These are phyloP conservation scores for Fremontodendron californicum DNA, from an alignment of 345 rosid genomes.

Conservation along the genomic window DNA sequence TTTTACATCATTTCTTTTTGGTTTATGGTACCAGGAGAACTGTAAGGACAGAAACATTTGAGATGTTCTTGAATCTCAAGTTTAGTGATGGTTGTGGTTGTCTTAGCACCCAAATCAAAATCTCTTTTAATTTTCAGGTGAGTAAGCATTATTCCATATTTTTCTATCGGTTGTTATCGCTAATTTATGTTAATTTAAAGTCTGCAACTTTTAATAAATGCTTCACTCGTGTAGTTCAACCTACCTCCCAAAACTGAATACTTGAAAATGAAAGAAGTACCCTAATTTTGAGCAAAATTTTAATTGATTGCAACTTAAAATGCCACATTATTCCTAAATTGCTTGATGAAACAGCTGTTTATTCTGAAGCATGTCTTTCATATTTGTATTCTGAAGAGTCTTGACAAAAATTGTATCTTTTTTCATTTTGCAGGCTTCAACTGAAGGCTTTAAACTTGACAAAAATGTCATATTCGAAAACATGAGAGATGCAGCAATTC, in stretches of 20 bases:
- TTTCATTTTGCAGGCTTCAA: conserved; percentile 45
- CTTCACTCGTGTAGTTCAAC: no score
- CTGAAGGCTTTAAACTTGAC: conserved; percentile 35
- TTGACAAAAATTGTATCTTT: background rate
- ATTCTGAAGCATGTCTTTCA: background rate
- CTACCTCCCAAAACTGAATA: background rate
- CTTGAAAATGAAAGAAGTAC: background rate
- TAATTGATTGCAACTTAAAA: background rate
- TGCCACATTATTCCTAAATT: background rate
- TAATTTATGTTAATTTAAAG: background rate
- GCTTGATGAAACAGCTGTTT: background rate
- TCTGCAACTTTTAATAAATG: no score
- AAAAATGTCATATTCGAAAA: conserved; percentile 39
- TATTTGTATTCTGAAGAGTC: background rate
- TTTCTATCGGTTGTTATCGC: background rate
- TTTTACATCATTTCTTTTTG: conserved; percentile 7
- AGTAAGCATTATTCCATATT: conserved; percentile 9
- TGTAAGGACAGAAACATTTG: conserved; percentile 51
- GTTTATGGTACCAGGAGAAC: conserved; percentile 65
- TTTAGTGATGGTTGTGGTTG: conserved; percentile 84
- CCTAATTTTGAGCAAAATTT: background rate
- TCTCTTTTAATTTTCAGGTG: conserved; percentile 80
- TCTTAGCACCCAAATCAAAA: conserved; percentile 42
- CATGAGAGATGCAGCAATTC: conserved; percentile 54
- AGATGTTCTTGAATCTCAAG: conserved; percentile 62